phyloP scores from a whole-genome alignment of 2,329 filamentous ascomycete genomes.

The Diaporthe batatas region DNA sequence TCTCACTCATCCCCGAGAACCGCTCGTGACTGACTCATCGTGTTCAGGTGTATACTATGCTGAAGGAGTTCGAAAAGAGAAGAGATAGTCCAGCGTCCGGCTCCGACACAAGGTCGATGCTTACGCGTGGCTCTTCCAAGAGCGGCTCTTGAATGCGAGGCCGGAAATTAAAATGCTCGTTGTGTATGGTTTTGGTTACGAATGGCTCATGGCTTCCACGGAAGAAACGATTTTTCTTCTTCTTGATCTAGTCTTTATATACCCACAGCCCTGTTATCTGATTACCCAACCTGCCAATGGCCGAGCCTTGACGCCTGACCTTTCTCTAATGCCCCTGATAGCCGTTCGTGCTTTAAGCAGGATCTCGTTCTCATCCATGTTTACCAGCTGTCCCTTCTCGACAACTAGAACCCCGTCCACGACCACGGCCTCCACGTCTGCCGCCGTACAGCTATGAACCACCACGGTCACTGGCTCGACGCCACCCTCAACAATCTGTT shows the following conservation, averaged over 20 bases:
- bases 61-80: conserved; percentile 31
- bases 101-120: conserved; percentile 7
- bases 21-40: neutral
- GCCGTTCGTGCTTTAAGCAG: neutral
- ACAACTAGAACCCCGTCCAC: conserved; percentile 48
- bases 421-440: conserved; percentile 47
- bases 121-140: conserved; percentile 13
- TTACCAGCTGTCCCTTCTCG: conserved; percentile 44
- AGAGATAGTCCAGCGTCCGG: conserved; percentile 12
- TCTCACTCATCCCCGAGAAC: neutral
- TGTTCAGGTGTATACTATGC: conserved; percentile 25
- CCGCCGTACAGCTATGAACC: conserved; percentile 45
- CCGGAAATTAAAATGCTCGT: neutral
- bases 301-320: conserved; percentile 29
- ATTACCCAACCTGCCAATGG: conserved; percentile 28
- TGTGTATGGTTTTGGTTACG: conserved; percentile 21
- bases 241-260: conserved; percentile 29
- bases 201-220: conserved; percentile 35
- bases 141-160: conserved; percentile 8
- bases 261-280: conserved; percentile 26
- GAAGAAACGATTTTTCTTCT: conserved; percentile 33
- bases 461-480: conserved; percentile 55
- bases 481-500: conserved; percentile 49
- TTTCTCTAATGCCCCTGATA: conserved; percentile 21
- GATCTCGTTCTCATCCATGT: conserved; percentile 44